These are phyloP conservation scores for Starmera caribaea DNA, from an alignment of 805 yeast genomes.

Conservation along the genomic window DNA sequence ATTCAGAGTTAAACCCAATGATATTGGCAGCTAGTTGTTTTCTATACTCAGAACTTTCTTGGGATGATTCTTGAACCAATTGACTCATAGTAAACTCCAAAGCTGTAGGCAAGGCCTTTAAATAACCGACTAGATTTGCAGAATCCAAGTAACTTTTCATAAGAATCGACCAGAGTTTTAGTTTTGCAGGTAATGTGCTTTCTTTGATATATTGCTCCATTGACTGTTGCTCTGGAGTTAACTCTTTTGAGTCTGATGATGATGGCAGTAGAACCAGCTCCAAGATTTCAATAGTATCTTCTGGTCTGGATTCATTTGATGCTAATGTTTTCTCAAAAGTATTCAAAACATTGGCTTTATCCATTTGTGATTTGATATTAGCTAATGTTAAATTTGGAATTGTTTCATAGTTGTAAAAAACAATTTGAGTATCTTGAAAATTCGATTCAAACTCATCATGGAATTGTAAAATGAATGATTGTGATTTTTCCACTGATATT, in stretches of 20 bases:
- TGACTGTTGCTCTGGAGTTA: constrained; percentile 33
- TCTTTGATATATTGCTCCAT: constrained; percentile 50
- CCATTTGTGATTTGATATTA: constrained; percentile 49
- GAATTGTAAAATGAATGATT: constrained; percentile 16
- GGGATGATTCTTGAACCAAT: constrained; percentile 18
- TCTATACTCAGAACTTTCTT: constrained; percentile 23
- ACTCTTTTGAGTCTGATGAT: constrained; percentile 8
- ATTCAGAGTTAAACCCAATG: constrained; percentile 44
- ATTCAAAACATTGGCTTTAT: constrained; percentile 62
- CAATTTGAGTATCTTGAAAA: constrained; percentile 18
- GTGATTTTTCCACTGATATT: constrained; percentile 22
- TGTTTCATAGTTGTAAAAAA: constrained; percentile 47
- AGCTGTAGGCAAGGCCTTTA: constrained; percentile 42
- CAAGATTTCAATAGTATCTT: constrained; percentile 25
- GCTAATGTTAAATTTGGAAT: constrained; percentile 46
- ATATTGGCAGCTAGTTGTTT: constrained; percentile 35
- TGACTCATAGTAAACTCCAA: constrained; percentile 35
- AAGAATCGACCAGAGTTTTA: constrained; percentile 69
- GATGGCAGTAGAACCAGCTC: constrained; percentile 34
- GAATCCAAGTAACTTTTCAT: constrained; percentile 40
- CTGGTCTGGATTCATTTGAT: constrained; percentile 13
- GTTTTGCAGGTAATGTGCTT: constrained; percentile 56
- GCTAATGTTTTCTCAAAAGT: constrained; percentile 38
- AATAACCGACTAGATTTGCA: constrained; percentile 24
- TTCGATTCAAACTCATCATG: constrained; percentile 8